Evolutionary conservation across 805 yeast species (phyloP), one percentile per base, ranked within the genome.

Genomic region (Suhomyces faveliae): DNA sequence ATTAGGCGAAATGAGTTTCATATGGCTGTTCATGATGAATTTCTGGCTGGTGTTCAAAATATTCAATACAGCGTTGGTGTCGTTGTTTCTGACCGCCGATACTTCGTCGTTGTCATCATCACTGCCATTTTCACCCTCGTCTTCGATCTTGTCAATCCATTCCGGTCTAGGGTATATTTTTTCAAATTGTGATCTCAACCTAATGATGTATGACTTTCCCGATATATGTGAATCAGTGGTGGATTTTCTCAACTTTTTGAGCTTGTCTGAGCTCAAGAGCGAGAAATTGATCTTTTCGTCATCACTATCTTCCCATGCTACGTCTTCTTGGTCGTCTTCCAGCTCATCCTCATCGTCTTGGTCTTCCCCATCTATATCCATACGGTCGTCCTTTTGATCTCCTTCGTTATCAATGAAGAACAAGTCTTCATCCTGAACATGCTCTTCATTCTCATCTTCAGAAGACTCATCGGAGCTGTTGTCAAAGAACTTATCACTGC

Each of bases 261-360:
- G 66, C 55, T 79, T 81, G 53, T 85, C 84, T 1, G 84, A 70
- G 1, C 78, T 64, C 12, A 73, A 61, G 24, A 94, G 66, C 1
- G 94, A 80, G 5, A 92, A 75, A 17, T 71, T 68, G 21, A 87
- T 55, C 39, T 74, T 74, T 52, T 91, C 98, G 64, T 94, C 99
- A 59, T 91, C 98, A 49, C 95, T 85, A 68, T 94, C 99, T 12
- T 65, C 65, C 99, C 99, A 94, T 17, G 76, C 79, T 5, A 89
- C 97, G 63, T 92, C 98, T 59, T 94, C 85, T 67, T 94, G 98
- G 12, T 64, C 65, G 98, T 98, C 94, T n/a, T 74, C 79, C 27
- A 56, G 68, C n/a, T 59, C 68, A 3, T 60, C 67, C 7, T 58
- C 60, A 11, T 56, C 75, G 1, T 59, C 62, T n/a, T 64, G 72